phyloP scores from a whole-genome alignment of 805 yeast genomes.

The Pichia gijzeniarum region DNA sequence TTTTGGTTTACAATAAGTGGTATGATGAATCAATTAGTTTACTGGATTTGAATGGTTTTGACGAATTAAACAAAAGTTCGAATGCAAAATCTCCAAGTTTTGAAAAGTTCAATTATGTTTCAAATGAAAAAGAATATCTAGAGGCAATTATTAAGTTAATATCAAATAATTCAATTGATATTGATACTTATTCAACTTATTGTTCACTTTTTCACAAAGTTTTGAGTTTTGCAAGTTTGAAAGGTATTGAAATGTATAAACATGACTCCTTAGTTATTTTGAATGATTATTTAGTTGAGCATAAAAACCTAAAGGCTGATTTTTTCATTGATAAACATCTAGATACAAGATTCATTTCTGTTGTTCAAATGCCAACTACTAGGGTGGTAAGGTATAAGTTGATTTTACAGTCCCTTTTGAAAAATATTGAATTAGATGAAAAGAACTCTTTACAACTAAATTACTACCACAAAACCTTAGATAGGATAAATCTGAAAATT shows the following conservation, averaged over 20 bases:
- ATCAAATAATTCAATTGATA: slow-evolving; percentile 18
- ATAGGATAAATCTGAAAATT: slow-evolving; percentile 18
- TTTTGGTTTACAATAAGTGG: slow-evolving; percentile 20
- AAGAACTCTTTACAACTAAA: slow-evolving; percentile 20
- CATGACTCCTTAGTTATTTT: slow-evolving; percentile 18
- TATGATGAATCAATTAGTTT: slow-evolving; percentile 12
- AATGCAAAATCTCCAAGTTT: slow-evolving; percentile 21
- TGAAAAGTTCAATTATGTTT: slow-evolving; percentile 18
- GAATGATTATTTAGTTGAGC: slow-evolving; percentile 26
- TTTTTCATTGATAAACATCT: slow-evolving; percentile 34
- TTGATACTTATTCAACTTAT: slow-evolving; percentile 21
- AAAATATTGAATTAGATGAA: slow-evolving; percentile 21
- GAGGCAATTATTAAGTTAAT: slow-evolving; percentile 18
- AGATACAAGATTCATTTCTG: slow-evolving; percentile 49
- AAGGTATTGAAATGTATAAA: slow-evolving; percentile 22
- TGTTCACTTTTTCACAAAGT: slow-evolving; percentile 23
- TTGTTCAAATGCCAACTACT: slow-evolving; percentile 48
- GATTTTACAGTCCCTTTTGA: slow-evolving; percentile 38
- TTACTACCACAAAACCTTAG: slow-evolving; percentile 20
- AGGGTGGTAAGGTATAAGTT: slow-evolving; percentile 45
- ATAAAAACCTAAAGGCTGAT: slow-evolving; percentile 10
- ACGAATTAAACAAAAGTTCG: slow-evolving; percentile 10
- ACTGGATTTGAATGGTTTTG: not conserved
- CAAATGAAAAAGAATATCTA: slow-evolving; percentile 19
- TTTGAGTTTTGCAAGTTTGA: slow-evolving; percentile 17